A percentile compares a stretch with the other conserved stretches of the same genome.
Conservation (phyloP, 768 basidiomycete species). For the Atractiella rhizophila region DNA sequence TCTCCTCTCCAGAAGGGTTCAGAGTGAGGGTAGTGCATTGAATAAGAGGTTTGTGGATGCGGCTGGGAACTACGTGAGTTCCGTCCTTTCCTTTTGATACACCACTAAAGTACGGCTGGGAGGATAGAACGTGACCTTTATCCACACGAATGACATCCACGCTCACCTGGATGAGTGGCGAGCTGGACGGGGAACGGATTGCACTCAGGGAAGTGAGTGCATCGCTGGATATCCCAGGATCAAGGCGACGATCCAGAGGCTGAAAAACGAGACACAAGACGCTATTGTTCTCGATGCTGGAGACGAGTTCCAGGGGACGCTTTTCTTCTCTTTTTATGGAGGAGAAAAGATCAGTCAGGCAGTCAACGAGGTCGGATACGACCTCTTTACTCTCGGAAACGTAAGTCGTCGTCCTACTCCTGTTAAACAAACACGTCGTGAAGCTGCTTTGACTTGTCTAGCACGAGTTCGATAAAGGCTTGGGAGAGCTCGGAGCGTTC, state of each 20-base stretch:
- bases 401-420: conserved; percentile 17
- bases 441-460: neutral
- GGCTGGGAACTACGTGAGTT: no score
- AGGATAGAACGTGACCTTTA: conserved; percentile 19
- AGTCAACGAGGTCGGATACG: conserved; percentile 27
- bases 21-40: no score
- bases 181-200: neutral
- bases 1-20: no score
- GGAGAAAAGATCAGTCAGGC: conserved; percentile 25
- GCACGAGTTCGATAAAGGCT: conserved; percentile 29
- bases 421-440: conserved; percentile 19
- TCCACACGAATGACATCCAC: conserved; percentile 28
- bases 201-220: conserved; percentile 14
- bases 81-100: no score
- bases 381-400: conserved; percentile 28
- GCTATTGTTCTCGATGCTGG: conserved; percentile 27
- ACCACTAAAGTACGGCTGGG: no score
- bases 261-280: conserved; percentile 21
- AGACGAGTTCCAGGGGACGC: conserved; percentile 30
- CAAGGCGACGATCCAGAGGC: conserved; percentile 23
- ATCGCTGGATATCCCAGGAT: conserved; percentile 27
- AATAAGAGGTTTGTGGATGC: no score
- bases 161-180: conserved; percentile 23
- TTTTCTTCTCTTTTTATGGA: conserved; percentile 28
- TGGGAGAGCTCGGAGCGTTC: conserved; percentile 24